Conservation (phyloP, 768 basidiomycete genomes). For the Kwoniella bestiolae region DNA sequence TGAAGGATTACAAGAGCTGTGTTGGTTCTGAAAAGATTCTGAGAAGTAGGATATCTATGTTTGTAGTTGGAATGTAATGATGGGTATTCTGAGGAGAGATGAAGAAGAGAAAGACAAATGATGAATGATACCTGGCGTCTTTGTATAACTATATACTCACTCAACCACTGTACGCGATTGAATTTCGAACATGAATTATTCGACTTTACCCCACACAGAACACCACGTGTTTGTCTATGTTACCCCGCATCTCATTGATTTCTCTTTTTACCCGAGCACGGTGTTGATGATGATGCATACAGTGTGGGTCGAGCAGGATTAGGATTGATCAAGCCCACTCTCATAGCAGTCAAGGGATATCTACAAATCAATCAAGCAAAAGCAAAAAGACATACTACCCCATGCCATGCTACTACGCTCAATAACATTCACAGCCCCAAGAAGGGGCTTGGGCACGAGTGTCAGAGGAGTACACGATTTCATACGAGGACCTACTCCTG, state of each 20-base stretch:
- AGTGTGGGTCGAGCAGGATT: background rate
- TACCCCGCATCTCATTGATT: conserved; percentile 8
- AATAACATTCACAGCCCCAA: conserved; percentile 1
- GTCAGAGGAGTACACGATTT: conserved; percentile 40
- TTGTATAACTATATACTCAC: background rate
- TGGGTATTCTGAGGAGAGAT: too few relatives aligned
- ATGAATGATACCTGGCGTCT: conserved; percentile 1
- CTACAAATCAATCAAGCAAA: too few relatives aligned
- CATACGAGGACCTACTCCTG: conserved; percentile 40
- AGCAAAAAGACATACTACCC: too few relatives aligned
- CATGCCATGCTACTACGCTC: conserved; percentile 16
- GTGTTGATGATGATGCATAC: background rate
- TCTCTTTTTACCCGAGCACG: background rate
- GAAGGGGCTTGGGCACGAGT: conserved; percentile 5
- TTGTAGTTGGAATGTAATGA: too few relatives aligned
- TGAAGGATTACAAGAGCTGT: background rate
- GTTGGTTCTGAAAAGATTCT: too few relatives aligned
- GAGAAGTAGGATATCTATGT: too few relatives aligned
- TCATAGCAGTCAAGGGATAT: too few relatives aligned
- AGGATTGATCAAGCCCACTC: conserved; percentile 1
- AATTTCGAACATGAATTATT: conserved; percentile 1
- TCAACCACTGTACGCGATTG: background rate
- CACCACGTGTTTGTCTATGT: background rate
- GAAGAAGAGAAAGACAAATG: background rate
- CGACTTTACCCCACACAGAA: background rate